Base-by-base conservation (phyloP, 2,329 filamentous ascomycete genomes). In the Neopestalotiopsis rosae region DNA sequence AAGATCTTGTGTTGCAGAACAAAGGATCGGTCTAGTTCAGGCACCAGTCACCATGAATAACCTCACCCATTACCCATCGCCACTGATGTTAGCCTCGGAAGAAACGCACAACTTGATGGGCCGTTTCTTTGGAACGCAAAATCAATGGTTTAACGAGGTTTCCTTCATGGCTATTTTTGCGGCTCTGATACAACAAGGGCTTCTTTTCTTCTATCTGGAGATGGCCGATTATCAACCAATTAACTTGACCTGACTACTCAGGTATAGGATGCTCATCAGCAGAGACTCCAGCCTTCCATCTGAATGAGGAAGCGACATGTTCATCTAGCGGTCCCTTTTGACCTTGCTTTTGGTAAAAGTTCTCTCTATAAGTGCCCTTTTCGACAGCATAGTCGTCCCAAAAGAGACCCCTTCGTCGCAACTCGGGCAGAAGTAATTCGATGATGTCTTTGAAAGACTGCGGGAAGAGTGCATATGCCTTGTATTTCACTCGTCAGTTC, bases 391-490 rank as follows among this genome's bases (percentile, higher is more conserved):
- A 86, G 56, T 83, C 82, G 24, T 84, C 82, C 81, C 83, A 89
- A 76, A 90, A 90, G 5, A 90, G 75, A 0, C 89, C 89, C 28
- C 91, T 82, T 12, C 80, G 81, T 34, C 83, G 85, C 20, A 93
- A 81, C 72, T 92, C 91, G 0, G 91, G 91, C 1, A 93, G 76
- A 6, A 93, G 78, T 1, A 91, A 81, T 32, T 92, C 88, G 56
- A 89, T 86, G 13, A 93, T 88, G 71, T 93, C 91, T 69, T 89
- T 87, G 79, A 92, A 93, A 0, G 89, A 90, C 68, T 88, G 86
- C 0, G 90, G 91, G 73, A 90, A 90, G n/a, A 91, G 79, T 0
- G 89, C 88, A 71, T 93, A 92, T 1, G 88, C 88, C 84, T 86
- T 28, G 24, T 2, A 63, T 17, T 68, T 10, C 20, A 28, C 34